phyloP scores from a whole-genome alignment of 768 basidiomycete genomes.

The Mycena filopes region DNA sequence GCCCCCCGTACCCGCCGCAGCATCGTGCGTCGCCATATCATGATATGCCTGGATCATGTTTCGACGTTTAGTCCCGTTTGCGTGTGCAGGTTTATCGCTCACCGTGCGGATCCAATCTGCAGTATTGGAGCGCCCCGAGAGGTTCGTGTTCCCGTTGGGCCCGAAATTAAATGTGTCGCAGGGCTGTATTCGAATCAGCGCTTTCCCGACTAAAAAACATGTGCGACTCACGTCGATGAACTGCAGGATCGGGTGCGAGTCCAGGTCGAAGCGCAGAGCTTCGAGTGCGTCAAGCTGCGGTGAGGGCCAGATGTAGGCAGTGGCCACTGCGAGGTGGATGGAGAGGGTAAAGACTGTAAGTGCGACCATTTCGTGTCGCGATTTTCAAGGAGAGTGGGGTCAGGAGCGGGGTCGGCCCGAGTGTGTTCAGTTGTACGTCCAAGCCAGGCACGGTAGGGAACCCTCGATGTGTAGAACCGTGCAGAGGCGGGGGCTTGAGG shows the following conservation, averaged over 20 bases:
- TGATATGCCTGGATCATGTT: not conserved
- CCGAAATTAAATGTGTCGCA: not conserved
- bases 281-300: slow-evolving; percentile 3
- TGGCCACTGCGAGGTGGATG: not conserved
- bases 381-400: too few species aligned
- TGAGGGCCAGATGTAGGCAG: slow-evolving; percentile 1
- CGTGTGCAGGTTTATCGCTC: not conserved
- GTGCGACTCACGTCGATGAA: not conserved
- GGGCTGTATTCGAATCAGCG: not conserved
- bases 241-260: not conserved
- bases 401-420: too few species aligned
- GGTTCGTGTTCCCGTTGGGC: not conserved
- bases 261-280: not conserved
- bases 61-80: not conserved
- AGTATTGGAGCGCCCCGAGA: not conserved
- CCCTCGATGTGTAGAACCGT: too few species aligned
- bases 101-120: not conserved
- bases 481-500: too few species aligned
- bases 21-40: not conserved
- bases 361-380: too few species aligned
- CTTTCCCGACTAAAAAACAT: too few species aligned
- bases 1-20: not conserved
- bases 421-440: too few species aligned
- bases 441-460: too few species aligned
- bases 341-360: not conserved